Percentiles rank a stretch among this genome's conserved stretches.
Conservation (phyloP, 192 early-diverging fungal species). For the Coemansia sp. region DNA sequence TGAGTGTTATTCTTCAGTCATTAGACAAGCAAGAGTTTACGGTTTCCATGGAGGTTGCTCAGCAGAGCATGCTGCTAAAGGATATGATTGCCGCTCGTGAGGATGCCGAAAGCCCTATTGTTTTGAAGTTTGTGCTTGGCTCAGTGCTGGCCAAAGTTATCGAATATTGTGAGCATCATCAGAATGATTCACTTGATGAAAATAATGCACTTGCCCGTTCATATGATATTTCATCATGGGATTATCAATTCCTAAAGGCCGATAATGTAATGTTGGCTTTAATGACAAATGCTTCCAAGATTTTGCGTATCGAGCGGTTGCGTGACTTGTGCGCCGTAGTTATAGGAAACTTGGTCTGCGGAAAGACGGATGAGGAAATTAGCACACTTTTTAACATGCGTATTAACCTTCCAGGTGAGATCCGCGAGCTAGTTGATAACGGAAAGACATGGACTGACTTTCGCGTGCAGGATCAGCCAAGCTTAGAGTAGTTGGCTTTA, state of each 20-base stretch:
- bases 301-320: conserved; percentile 94
- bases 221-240: conserved; percentile 78
- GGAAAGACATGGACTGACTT: no score
- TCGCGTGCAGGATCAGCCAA: background rate
- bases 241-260: conserved; percentile 74
- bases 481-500: no score
- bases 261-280: conserved; percentile 79
- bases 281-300: conserved; percentile 80
- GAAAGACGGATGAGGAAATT: conserved; percentile 91
- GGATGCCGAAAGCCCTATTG: conserved; percentile 66
- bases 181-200: conserved; percentile 62
- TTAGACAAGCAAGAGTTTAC: conserved; percentile 65
- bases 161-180: conserved; percentile 80
- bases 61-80: conserved; percentile 74
- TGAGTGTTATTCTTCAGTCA: conserved; percentile 54
- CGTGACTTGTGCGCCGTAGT: conserved; percentile 72
- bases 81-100: conserved; percentile 79
- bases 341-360: conserved; percentile 99
- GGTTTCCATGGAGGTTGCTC: conserved; percentile 66
- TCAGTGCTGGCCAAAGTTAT: conserved; percentile 77
- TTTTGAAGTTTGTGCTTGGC: conserved; percentile 71
- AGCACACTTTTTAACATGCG: conserved; percentile 92
- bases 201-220: conserved; percentile 57
- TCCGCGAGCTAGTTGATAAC: no score
- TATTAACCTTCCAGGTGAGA: no score